Evolutionary conservation across 1,139 yeast genomes (phyloP).

Genomic region (Geotrichum histeridarum): DNA sequence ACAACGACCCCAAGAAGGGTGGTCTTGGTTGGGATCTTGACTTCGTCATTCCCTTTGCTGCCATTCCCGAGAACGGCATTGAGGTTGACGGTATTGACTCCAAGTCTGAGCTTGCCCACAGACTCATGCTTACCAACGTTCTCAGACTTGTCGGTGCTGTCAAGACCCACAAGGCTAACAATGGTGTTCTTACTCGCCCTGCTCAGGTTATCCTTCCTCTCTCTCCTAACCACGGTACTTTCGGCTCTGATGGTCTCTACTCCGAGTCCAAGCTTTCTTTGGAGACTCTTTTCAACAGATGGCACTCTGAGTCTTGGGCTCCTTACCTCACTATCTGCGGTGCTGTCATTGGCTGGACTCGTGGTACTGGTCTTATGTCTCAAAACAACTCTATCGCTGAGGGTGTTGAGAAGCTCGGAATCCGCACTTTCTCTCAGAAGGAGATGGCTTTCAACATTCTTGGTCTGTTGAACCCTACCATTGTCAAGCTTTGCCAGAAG

Average conservation of each 20-base stretch:
- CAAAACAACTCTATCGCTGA: slow-evolving; percentile 96
- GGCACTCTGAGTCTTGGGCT: slow-evolving; percentile 97
- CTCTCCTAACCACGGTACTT: slow-evolving; percentile 98
- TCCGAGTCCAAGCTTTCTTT: slow-evolving; percentile 93
- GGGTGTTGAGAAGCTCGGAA: slow-evolving; percentile 93
- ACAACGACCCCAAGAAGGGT: slow-evolving; percentile 73
- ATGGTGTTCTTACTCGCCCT: slow-evolving; percentile 66
- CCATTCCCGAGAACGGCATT: slow-evolving; percentile 97
- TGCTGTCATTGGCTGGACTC: slow-evolving; percentile 98
- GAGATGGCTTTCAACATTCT: slow-evolving; percentile 98
- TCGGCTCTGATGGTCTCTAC: slow-evolving; percentile 96
- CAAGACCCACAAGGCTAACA: slow-evolving; percentile 72
- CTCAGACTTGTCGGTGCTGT: slow-evolving; percentile 88
- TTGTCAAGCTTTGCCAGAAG: slow-evolving; percentile 82
- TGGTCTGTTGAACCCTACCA: slow-evolving; percentile 85
- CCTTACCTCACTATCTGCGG: slow-evolving; percentile 93
- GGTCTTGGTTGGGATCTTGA: slow-evolving; percentile 98
- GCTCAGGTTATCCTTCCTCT: slow-evolving; percentile 95
- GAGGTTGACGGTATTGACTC: slow-evolving; percentile 91
- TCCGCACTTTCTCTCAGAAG: slow-evolving; percentile 95
- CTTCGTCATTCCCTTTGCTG: slow-evolving; percentile 89
- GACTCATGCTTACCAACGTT: slow-evolving; percentile 95
- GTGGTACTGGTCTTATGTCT: slow-evolving; percentile 98
- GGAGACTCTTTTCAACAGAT: slow-evolving; percentile 95
- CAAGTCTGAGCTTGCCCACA: slow-evolving; percentile 93